Base-by-base conservation (phyloP, 495 filamentous ascomycete genomes). In the Aspergillus campestris region DNA sequence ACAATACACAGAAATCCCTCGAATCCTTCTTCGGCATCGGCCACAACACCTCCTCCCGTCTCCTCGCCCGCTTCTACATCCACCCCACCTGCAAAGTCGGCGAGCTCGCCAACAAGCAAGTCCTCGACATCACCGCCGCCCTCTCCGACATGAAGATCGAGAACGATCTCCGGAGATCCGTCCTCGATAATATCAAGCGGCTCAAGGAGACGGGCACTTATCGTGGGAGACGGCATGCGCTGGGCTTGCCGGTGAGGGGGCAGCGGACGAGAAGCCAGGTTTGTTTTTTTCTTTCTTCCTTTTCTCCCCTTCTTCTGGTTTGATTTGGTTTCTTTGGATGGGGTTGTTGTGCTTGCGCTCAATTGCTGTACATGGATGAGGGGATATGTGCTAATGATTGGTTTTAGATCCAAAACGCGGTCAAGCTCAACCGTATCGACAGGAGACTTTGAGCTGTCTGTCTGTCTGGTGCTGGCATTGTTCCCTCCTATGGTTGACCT, bases 111-210 rank as follows among this genome's bases (percentile, higher is more conserved):
- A 77, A 78, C 47, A 80, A 85, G 59, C 85, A 84, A 48, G 68
- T 94, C 48, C 78, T 83, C 13, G 82, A 86, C 38, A 72, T 98
- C 44, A 87, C 79, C n/a, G 80, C 81, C 34, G 86, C 89, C 56
- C 72, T 98, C 33, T 86, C 90, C 6, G 82, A 80, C 8, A 89
- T 98, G 89, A 94, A 83, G 34, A 88, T 95, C 49, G 94, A 97
- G 62, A 95, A 86, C 56, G 90, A 98, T 52, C 71, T 94, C 47
- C 71, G 80, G 58, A 73, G 82, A 61, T 71, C 86, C 42, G 53
- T 95, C 34, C 66, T 79, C 52, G 88, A 95, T 29, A 87, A 97
- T 58, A 94, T 98, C 53, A 76, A 75, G 56, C 75, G 92, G 31
- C 58, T 98, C 62, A 82, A 84, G 59, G 90, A 95, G 62, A 95